Evolutionary conservation across 768 basidiomycete species (phyloP).

Genomic region (Rhizopogon rudus): DNA sequence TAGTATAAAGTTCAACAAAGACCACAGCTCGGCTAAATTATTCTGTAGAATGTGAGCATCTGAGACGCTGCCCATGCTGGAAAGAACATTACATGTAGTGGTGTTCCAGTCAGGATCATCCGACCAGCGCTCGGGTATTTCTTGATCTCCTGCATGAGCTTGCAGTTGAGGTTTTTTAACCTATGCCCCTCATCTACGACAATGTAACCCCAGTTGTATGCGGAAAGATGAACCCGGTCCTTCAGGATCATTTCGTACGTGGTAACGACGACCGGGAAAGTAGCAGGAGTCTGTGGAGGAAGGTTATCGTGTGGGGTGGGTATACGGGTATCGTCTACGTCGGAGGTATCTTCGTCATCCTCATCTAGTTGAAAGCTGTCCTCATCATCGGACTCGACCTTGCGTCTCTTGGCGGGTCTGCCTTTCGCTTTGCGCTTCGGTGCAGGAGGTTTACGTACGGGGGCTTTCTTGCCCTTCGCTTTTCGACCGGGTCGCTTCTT

Average conservation of each 20-base stretch:
- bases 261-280: constrained; percentile 81
- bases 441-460: constrained; percentile 4
- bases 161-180: constrained; percentile 91
- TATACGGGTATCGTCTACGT: constrained; percentile 12
- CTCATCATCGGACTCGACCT: constrained; percentile 4
- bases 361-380: constrained; percentile 4
- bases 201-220: constrained; percentile 84
- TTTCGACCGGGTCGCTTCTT: constrained; percentile 16
- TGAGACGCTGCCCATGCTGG: background rate
- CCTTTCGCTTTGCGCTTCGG: constrained; percentile 8
- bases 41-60: constrained; percentile 50
- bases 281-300: constrained; percentile 14
- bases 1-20: constrained; percentile 91
- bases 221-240: constrained; percentile 60
- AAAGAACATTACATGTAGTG: constrained; percentile 68
- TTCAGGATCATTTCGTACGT: constrained; percentile 93
- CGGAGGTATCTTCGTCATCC: constrained; percentile 16
- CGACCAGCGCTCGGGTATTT: constrained; percentile 78
- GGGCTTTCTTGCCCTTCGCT: constrained; percentile 11
- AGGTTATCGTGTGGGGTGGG: constrained; percentile 13
- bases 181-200: constrained; percentile 97
- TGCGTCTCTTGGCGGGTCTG: constrained; percentile 17
- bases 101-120: constrained; percentile 95
- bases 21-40: constrained; percentile 93
- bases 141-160: constrained; percentile 87